Base-by-base conservation (phyloP, 805 yeast genomes). In the Millerozyma miso region DNA sequence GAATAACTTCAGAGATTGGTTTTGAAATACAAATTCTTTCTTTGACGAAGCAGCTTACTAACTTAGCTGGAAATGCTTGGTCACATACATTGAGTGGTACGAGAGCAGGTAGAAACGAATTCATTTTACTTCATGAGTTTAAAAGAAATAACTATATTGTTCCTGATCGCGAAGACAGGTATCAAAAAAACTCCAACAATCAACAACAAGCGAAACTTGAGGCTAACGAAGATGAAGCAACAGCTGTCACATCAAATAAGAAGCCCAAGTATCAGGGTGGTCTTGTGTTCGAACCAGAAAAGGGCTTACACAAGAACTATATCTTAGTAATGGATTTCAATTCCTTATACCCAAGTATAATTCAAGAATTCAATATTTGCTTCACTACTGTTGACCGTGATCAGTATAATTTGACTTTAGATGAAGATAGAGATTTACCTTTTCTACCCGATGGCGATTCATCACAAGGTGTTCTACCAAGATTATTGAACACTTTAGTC, bases 11-110 rank as follows among this genome's bases (percentile, higher is more conserved):
- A 2, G 85, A 85, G 42, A 71, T 93, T 43, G 89, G 96, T 0
- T 81, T 89, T 58, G 74, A 84, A 48, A 79, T 82, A 42, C 98
- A 93, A 63, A 83, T 93, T 45, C 66, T 93, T 41, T 88, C 97
- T 1, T 71, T 93, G 41, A 86, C 98, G 0, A 88, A 88, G 53
- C 96, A 90, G 57, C 72, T 93, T 55, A 93, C 99, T 1, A 85
- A 84, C 51, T 72, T 93, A 47, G 97, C 98, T 1, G 99, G 99
- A 54, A 93, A 93, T 61, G 91, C 97, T 0, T 93, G 99, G 99
- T 78, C 95, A 1, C 89, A 88, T 49, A 93, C 99, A 0, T 71
- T 93, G 39, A 83, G 88, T 40, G 99, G 99, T 64, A 88, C 97
- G 0, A 77, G 99, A 55, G 95, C 96, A 7, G 97, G 96, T 54